Evolutionary conservation across 2,329 filamentous ascomycete species (phyloP), one percentile per base, ranked within the genome.

Genomic region (Emmonsia crescens): DNA sequence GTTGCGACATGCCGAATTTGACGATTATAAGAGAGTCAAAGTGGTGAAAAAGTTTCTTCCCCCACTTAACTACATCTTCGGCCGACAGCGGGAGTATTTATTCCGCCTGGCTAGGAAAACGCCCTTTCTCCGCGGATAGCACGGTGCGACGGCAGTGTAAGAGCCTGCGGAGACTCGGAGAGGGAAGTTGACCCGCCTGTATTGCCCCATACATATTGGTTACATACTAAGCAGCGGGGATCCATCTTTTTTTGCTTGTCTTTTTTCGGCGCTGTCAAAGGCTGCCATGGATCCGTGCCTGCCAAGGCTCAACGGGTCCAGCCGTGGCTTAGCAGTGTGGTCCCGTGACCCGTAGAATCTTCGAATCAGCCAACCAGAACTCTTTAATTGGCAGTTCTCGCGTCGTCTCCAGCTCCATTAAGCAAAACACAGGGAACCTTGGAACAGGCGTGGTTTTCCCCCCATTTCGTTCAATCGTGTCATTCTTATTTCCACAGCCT

Each of bases 291-390:
- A n/a, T n/a, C 42, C 42, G 42, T 48, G 21, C 44, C 44, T 48
- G 44, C 44, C 44, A 48, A 52, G 49, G 6, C 27, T n/a, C 14
- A 14, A 9, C 21, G 12, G 27, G 27, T n/a, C n/a, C n/a, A n/a
- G n/a, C n/a, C n/a, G n/a, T 31, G 27, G 12, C 19, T 31, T 49
- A 9, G 21, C 24, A n/a, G 16, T 16, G 46, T 2, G 21, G 46
- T 33, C 24, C 31, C 31, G 52, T 56, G n/a, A 31, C 24, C 19
- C 8, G 3, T 21, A 27, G 27, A 12, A 56, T 27, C 49, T 54
- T 24, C 36, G 24, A 46, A 19, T 67, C 68, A 68, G 61, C 73
- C 73, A 74, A 60, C 73, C 69, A 74, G 56, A 55, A 58, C 33
- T 5, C 27, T 12, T 33, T n/a, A 5, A 2, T 2, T 31, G 16